Evolutionary conservation across 257 asterid genomes (phyloP), one percentile per base, ranked within the genome.

Genomic region (Cynanchum wilfordii): DNA sequence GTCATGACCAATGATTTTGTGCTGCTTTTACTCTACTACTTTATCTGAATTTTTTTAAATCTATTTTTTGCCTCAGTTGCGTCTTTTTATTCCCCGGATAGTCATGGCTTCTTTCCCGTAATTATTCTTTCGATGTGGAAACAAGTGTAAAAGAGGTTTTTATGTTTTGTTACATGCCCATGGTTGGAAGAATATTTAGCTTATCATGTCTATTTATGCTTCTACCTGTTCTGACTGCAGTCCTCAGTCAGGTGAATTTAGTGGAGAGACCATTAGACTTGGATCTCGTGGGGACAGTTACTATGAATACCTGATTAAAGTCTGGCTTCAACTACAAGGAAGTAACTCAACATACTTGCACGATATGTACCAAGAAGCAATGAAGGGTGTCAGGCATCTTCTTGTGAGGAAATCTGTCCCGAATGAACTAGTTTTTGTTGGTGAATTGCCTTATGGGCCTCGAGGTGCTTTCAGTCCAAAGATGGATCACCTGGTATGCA

Each of bases 231-330:
- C 58, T 82, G 82, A 66, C 72, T 80, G 82, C 96, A 92, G 99
- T 82, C 99, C 99, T 81, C 82, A 76, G 15, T 84, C 96, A 66
- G 99, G 97, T 80, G 83, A 80, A 54, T 95, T 92, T 81, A 90
- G 86, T 72, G 98, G 99, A 74, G 87, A 90, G 19, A 92, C 90
- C 78, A 92, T 95, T 75, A 87, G 99, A 80, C 98, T 95, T 79
- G 97, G 98, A 83, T 95, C 99, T 68, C 96, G 98, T 33, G 97
- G 97, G 49, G 99, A 95, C 83, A 92, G 98, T 86, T 95, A 95
- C 81, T 95, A 92, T 63, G 99, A 95, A 84, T 95, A 90, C 88
- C 96, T 92, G 77, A 74, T 90, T 55, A 92, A 92, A 87, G 88
- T 92, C 45, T 92, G 98, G 98, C 96, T 95, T 89, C 97, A 95